Evolutionary conservation across 2,329 filamentous ascomycete genomes (phyloP), one percentile per base, ranked within the genome.

Genomic region (Sphaerulina musiva): DNA sequence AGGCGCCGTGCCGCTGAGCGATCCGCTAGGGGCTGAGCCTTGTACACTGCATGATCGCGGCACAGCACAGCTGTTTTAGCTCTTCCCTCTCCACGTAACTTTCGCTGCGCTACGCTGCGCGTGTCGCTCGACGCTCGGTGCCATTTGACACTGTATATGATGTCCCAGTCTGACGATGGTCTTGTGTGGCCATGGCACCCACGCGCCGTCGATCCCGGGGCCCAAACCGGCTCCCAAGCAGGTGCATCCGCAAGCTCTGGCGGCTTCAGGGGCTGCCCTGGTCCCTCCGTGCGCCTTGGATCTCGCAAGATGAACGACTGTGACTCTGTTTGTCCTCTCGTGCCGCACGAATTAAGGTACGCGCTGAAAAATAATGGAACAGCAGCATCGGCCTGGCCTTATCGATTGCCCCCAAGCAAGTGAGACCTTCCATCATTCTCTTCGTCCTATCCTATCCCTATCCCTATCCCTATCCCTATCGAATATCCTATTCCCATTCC

Each of bases 121-220:
- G 26, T 29, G 5, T 29, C 5, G 26, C 46, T 48, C 32, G n/a
- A 5, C 5, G 26, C 46, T 48, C 32, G n/a, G 10, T 48, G 46
- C 46, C 36, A 29, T 20, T 20, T 20, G 2, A 4, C 20, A 20
- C 20, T 20, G 20, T 20, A 20, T 20, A 20, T 20, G 3, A 20
- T 20, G 20, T 4, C 20, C 20, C 20, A 20, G 20, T 20, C 20
- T 20, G 20, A 20, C 20, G 20, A 20, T 20, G 20, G 20, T 20
- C 20, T 39, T 41, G 14, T 41, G 7, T 41, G 52, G 53, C 55
- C 56, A 56, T 46, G 56, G 54, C 54, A 55, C 58, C 46, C 56
- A 51, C 50, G 46, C 46, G 50, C 53, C 53, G 55, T 60, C 55
- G 20, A 34, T 48, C 52, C 49, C 58, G 53, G 58, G 53, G 45